phyloP scores from a whole-genome alignment of 1,284 basidiomycete genomes.

The Sanghuangporus weigelae region DNA sequence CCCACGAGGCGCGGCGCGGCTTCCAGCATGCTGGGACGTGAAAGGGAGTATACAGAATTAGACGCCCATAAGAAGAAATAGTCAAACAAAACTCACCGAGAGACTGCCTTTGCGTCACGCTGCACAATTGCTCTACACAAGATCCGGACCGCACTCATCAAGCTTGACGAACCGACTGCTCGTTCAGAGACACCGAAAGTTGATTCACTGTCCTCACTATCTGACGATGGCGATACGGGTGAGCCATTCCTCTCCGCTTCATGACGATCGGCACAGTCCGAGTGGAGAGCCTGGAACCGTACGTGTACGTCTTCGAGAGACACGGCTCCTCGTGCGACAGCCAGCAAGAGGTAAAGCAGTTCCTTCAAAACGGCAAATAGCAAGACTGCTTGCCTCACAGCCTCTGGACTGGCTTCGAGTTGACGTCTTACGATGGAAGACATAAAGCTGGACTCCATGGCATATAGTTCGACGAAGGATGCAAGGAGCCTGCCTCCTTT shows the following conservation, averaged over 20 bases:
- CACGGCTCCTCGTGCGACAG: not conserved
- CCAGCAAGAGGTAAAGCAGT: not conserved
- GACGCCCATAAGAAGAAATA: not conserved
- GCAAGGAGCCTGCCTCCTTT: not conserved
- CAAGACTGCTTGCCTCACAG: not conserved
- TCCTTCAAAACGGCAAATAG: not conserved
- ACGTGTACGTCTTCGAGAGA: not conserved
- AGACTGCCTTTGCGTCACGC: not conserved
- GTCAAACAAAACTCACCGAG: not conserved
- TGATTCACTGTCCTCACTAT: not conserved
- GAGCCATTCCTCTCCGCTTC: not conserved
- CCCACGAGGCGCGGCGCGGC: not conserved
- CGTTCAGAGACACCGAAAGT: not conserved
- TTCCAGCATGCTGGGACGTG: conserved; percentile 1
- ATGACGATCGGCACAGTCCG: not conserved
- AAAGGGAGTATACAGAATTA: not conserved
- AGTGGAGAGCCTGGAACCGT: not conserved
- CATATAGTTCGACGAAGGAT: not conserved
- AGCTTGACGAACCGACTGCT: not conserved
- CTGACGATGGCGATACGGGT: not conserved
- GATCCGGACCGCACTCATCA: not conserved
- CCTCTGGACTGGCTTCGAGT: not conserved
- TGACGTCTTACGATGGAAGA: not conserved
- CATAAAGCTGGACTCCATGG: not conserved
- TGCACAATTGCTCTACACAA: not conserved